Evolutionary conservation across 805 yeast species (phyloP), one percentile per base, ranked within the genome.

Genomic region (Blastobotrys americana): DNA sequence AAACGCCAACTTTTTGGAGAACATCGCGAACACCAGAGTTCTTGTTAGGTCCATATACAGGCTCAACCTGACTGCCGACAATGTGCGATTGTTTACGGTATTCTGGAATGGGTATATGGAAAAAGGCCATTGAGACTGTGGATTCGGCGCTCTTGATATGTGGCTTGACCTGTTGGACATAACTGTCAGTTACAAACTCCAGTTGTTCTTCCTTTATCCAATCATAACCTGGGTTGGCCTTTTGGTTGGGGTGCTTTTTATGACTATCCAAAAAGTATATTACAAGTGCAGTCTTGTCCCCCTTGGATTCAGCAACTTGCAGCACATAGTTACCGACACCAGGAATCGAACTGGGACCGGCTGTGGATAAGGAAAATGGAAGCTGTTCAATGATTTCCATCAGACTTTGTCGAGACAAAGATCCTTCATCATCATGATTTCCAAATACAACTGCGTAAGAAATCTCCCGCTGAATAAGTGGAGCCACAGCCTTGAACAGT

Each of bases 81-180:
- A 71, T 67, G 18, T 52, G 53, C 10, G 45, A 53, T 3, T 46
- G 55, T 48, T 82, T 72, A 46, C 78, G 65, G 60, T 78, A 89
- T 61, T 93, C 97, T 1, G 96, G 93, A 15, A 89, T 53, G 0
- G 98, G 98, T 23, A 93, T 89, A 59, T 93, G 98, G 72, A 89
- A 84, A 56, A 93, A 90, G 0, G 95, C 95, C 87, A 93, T 79
- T 9, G 87, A 72, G 49, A 85, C 57, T 25, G 31, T 8, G 10
- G 31, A 25, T 8, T 8, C 31, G 31, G 31, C 31, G 10, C 10
- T 25, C 33, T 77, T 81, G 3, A 63, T 63, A 15, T 67, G 66
- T 15, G 60, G 52, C 42, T 57, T 50, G 38, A 64, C 52, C 33
- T 64, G 53, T 15, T 58, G 54, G 41, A 57, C 59, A 40, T 64